A percentile compares a stretch with the other conserved stretches of the same genome.
These are phyloP conservation scores for Entomortierella lignicola DNA, from an alignment of 192 early-diverging fungal species.

Conservation along the genomic window DNA sequence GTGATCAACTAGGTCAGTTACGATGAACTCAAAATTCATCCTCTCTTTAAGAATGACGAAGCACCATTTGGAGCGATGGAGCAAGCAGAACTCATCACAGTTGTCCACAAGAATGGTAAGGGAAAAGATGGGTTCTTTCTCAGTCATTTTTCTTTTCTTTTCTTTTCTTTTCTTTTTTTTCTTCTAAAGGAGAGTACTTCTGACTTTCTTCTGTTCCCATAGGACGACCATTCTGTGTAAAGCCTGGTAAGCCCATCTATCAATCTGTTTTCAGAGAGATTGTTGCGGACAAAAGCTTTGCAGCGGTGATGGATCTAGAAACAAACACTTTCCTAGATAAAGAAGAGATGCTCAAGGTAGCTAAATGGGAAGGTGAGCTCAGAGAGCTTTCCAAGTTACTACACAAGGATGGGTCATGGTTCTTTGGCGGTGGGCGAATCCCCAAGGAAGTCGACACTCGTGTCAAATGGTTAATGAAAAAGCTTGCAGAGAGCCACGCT, in stretches of 20 bases:
- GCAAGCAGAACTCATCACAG: slow-evolving; percentile 86
- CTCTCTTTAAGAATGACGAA: slow-evolving; percentile 91
- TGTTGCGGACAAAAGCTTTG: slow-evolving; percentile 72
- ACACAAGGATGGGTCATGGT: slow-evolving; percentile 61
- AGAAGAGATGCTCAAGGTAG: slow-evolving; percentile 68
- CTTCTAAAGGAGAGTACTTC: no score
- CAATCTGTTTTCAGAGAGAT: slow-evolving; percentile 84
- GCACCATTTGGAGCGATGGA: slow-evolving; percentile 86
- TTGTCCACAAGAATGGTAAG: slow-evolving; percentile 79
- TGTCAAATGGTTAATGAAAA: slow-evolving; percentile 67
- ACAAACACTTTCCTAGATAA: slow-evolving; percentile 70
- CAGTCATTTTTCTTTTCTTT: not conserved
- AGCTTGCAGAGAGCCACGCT: slow-evolving; percentile 64
- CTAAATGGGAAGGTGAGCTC: slow-evolving; percentile 72
- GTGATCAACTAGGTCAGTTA: slow-evolving; percentile 69
- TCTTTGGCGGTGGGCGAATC: slow-evolving; percentile 63
- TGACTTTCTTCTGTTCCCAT: not conserved
- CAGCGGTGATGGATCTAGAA: slow-evolving; percentile 84
- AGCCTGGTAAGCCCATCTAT: slow-evolving; percentile 87
- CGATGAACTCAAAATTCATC: slow-evolving; percentile 82
- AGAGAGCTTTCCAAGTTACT: slow-evolving; percentile 60
- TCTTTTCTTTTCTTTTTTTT: slow-evolving; percentile 2
- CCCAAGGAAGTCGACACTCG: slow-evolving; percentile 70
- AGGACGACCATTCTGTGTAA: slow-evolving; percentile 86
- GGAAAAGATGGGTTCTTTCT: not conserved